Evolutionary conservation across 371 early-diverging fungal genomes (phyloP), one percentile per base, ranked within the genome.

Genomic region (Choanephora cucurbitarum): DNA sequence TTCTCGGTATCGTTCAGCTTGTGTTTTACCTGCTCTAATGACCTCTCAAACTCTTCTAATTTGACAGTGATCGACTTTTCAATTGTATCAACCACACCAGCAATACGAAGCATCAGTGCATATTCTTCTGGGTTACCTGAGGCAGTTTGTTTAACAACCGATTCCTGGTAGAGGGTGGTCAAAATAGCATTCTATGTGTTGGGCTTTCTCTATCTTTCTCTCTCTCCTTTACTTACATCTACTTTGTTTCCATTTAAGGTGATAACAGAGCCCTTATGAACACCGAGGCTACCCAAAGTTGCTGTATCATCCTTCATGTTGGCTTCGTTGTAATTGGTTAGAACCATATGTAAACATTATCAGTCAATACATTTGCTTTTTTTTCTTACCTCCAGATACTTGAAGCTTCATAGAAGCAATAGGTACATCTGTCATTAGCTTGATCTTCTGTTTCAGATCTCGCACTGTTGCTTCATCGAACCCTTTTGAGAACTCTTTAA

Each of bases 251-350:
- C 86, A 56, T 78, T 73, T 48, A 86, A 66, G 8, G 66, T 59
- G 19, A 86, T 65, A 23, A 69, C 56, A 3, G 80, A 80, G 44
- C 70, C 68, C 24, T 79, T 69, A 43, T 70, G 74, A 44, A 86
- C 64, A 22, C 86, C 86, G 47, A 77, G 73, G 18, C 82, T 79
- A 2, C 67, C 60, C 45, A 86, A 55, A 1, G 74, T 78, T 1
- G 84, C 83, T n/a, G 71, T 79, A 40, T 86, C 81, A 52, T 86
- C 86, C 57, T 83, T 86, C 60, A 86, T 78, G 13, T 81, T 72
- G 1, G 86, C 86, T 79, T 37, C n/a, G n/a, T n/a, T n/a, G n/a
- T n/a, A n/a, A n/a, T n/a, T n/a, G n/a, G n/a, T n/a, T n/a, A n/a
- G n/a, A n/a, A n/a, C n/a, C n/a, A n/a, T n/a, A n/a, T n/a, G n/a